Base-by-base conservation (phyloP, 1,139 yeast species). In the Yamadazyma diddensiae region DNA sequence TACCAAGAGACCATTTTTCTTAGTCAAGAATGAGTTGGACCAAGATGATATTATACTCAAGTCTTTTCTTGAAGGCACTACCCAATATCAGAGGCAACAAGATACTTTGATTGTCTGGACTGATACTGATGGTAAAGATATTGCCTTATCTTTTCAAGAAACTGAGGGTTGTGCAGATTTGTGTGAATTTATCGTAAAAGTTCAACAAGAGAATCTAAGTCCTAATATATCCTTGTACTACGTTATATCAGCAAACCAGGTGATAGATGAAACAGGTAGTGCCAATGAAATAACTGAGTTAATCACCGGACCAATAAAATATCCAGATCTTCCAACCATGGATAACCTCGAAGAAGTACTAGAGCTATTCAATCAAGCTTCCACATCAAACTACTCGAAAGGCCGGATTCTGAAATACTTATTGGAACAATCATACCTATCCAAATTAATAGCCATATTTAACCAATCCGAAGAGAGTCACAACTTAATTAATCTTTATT, bases 51-150 rank as follows among this genome's bases (percentile, higher is more conserved):
- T 79, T 13, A 62, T 92, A 18, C 62, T 92, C 31, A 73, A 76
- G 49, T 77, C 92, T 6, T 69, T 59, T 36, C 69, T 92, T 15
- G 79, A 77, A 46, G 95, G 95, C 0, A 62, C 76, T 21, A 82
- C 81, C 2, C 95, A 85, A 48, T 90, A 84, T 53, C 97, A 90
- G 55, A 73, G 95, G 49, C 97, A 90, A 52, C 97, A 92, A 53
- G 97, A 88, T 42, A 88, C 97, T 0, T 65, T 92, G 31, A 86
- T 92, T 14, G 96, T 92, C 14, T 92, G 98, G 97, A 85, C 95
- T 5, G 95, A 87, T 50, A 57, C 68, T 6, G 69, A 74, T 14
- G 92, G 92, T 3, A 76, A 75, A 37, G 96, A 88, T 54, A 75
- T 88, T 45, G 97, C 97, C 4, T 65, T 92, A 26, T 84, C 94